Conservation (phyloP, 2,329 filamentous ascomycete species). For the Pyrenochaeta sp. region DNA sequence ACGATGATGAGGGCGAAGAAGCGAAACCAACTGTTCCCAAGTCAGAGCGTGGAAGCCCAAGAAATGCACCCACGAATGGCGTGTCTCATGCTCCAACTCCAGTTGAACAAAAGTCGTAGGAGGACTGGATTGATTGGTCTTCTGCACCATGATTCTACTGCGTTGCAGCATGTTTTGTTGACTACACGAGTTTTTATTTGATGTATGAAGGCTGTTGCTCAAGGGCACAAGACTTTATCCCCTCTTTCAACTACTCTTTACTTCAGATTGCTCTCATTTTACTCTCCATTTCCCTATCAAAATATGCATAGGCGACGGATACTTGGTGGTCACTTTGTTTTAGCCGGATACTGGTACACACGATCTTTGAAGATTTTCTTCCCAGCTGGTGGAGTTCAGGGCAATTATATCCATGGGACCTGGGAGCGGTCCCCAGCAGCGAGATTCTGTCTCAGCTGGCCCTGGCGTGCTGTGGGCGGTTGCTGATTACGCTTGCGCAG, state of each 20-base stretch:
- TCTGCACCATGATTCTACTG: background rate
- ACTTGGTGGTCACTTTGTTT: background rate
- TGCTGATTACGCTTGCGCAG: conserved; percentile 1
- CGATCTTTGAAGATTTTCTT: background rate
- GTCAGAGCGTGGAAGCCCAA: conserved; percentile 57
- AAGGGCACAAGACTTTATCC: no score
- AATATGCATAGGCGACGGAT: background rate
- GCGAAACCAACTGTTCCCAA: conserved; percentile 64
- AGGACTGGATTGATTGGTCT: conserved; percentile 6
- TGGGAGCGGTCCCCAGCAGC: background rate
- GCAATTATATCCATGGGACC: background rate
- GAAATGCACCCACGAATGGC: conserved; percentile 45
- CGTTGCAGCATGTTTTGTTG: background rate
- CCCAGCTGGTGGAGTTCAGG: background rate
- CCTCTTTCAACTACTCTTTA: background rate
- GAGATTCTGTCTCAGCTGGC: conserved; percentile 1
- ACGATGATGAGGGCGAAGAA: conserved; percentile 93
- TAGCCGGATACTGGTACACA: background rate
- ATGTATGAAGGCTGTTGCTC: background rate
- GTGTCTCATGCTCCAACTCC: conserved; percentile 43
- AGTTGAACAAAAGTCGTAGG: conserved; percentile 47
- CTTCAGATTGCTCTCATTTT: background rate
- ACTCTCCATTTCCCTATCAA: background rate
- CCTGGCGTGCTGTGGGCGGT: background rate
- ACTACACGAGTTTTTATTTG: background rate